A percentile compares a stretch with the other conserved stretches of the same genome.
phyloP scores from a whole-genome alignment of 257 asterid genomes.

The Jaltomata sinuosa region DNA sequence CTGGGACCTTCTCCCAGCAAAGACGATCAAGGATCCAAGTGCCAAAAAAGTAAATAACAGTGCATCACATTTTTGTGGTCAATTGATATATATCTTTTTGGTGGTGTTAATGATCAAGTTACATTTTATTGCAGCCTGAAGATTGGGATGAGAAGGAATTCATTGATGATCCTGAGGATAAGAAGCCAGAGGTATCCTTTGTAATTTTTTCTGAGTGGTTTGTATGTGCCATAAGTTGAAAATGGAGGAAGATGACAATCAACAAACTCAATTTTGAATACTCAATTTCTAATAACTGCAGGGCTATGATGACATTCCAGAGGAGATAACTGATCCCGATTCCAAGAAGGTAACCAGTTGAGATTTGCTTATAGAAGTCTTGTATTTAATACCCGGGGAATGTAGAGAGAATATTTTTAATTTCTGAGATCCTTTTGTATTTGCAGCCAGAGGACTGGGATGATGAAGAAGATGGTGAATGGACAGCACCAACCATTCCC shows the following conservation, averaged over 20 bases:
- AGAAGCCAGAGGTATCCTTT: conserved; percentile 75
- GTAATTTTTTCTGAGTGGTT: background rate
- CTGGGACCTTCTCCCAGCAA: conserved; percentile 91
- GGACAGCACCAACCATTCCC: conserved; percentile 93
- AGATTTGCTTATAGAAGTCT: background rate
- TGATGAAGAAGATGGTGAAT: conserved; percentile 94
- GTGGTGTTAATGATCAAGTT: background rate
- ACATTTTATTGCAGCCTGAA: conserved; percentile 59
- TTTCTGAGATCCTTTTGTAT: background rate
- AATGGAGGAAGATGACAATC: background rate
- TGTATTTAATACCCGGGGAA: background rate
- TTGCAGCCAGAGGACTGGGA: conserved; percentile 98
- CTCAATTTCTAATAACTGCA: conserved; percentile 9
- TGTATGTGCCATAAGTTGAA: background rate
- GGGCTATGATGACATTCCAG: conserved; percentile 95
- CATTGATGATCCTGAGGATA: conserved; percentile 91
- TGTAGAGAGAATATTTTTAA: background rate
- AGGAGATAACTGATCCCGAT: conserved; percentile 82
- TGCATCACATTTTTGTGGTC: background rate
- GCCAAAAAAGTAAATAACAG: conserved; percentile 71
- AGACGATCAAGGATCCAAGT: conserved; percentile 81
- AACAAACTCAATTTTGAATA: too few species aligned
- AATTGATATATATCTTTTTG: background rate
- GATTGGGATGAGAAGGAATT: conserved; percentile 97
- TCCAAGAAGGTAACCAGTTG: conserved; percentile 65